Evolutionary conservation across 805 yeast genomes (phyloP), one percentile per base, ranked within the genome.

Genomic region (Spathaspora hagerdaliae): DNA sequence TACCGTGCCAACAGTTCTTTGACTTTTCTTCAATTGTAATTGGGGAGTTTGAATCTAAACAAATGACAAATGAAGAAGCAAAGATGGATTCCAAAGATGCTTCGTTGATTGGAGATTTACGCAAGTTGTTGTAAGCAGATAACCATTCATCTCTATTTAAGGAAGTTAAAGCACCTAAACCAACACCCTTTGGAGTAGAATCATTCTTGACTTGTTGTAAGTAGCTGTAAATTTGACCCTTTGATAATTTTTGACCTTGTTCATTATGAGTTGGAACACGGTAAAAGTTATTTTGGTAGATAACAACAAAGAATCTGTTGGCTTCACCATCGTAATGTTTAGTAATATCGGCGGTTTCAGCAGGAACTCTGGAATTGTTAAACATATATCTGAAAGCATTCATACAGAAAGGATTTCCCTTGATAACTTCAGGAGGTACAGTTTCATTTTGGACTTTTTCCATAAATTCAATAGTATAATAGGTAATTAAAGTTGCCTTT

Each of bases 1-100:
- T 79, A n/a, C 98, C 97, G 69, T 89, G 96, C 98, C 98, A 92
- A 61, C 82, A 79, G 64, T 80, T 83, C 60, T 81, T 81, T 3
- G 96, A 83, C 59, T 89, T 85, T 62, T 89, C 95, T 61, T 85
- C 92, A 49, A 84, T 75, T 27, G 96, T 83, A 42, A 81, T 73
- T 12, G 97, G 97, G 10, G 64, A 68, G 55, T 85, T 82, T 31
- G 61, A 61, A 60, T 92, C 99, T 44, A 92, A 76, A 57, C 94
- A 82, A 42, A 92, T 63, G 6, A 91, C 79, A 62, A 90, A 92
- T 0, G 96, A 81, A 2, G 96, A 75, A 46, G 85, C 81, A 58
- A 82, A 83, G 47, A 92, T 85, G 13, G 82, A 73, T 53, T 80
- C 81, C 32, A 92, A 62, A 0, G 88, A 76, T 5, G 71, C 74